Percentiles rank a stretch among this genome's conserved stretches.
These are phyloP conservation scores for Omphalotus guepiniiformis DNA, from an alignment of 768 basidiomycete genomes.

Conservation along the genomic window DNA sequence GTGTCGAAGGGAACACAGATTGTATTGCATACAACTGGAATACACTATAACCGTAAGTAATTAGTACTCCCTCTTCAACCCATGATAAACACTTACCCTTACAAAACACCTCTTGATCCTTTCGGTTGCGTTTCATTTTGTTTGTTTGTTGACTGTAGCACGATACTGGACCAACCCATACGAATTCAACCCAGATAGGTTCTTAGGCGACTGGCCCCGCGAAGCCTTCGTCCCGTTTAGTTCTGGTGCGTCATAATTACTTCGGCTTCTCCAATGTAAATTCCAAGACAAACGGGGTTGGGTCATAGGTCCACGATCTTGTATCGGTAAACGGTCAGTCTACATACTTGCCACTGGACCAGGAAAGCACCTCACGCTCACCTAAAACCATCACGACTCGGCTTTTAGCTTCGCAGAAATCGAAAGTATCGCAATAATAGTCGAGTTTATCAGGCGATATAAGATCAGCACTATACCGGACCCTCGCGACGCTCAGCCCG, in stretches of 20 bases:
- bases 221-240: slow-evolving; percentile 55
- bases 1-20: slow-evolving; percentile 40
- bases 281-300: too few relatives aligned
- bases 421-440: too few relatives aligned
- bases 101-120: neutral
- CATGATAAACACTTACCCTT: neutral
- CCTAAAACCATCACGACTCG: too few relatives aligned
- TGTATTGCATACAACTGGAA: slow-evolving; percentile 30
- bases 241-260: slow-evolving; percentile 27
- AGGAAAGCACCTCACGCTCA: too few relatives aligned
- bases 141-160: slow-evolving; percentile 25
- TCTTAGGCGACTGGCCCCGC: slow-evolving; percentile 43
- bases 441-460: too few relatives aligned
- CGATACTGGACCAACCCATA: slow-evolving; percentile 53
- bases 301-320: too few relatives aligned
- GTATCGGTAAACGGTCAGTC: too few relatives aligned
- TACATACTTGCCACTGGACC: too few relatives aligned
- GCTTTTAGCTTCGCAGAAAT: too few relatives aligned
- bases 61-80: too few relatives aligned
- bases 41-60: slow-evolving; percentile 48
- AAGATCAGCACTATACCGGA: too few relatives aligned
- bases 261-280: neutral
- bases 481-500: too few relatives aligned
- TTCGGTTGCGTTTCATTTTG: neutral
- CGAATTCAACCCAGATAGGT: slow-evolving; percentile 35